Evolutionary conservation across 768 basidiomycete genomes (phyloP), one percentile per base, ranked within the genome.

Genomic region (Serendipita indica): DNA sequence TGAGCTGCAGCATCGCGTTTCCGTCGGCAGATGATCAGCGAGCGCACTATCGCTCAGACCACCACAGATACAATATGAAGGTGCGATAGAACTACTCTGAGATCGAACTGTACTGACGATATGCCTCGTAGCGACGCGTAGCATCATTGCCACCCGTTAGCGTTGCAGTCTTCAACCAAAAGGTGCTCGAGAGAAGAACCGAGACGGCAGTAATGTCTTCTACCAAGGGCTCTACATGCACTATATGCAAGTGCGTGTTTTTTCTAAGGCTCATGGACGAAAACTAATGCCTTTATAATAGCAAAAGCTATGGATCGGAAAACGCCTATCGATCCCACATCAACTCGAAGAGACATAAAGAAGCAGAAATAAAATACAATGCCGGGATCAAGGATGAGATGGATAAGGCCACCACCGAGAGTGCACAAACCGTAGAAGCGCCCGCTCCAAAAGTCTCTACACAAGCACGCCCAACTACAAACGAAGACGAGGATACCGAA

Each of bases 21-120:
- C 69, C 75, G 39, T 77, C 83, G 12, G 81, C 91, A 18, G 83
- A 85, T 57, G 85, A 89, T 37, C 94, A 98, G 70, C 78, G 94
- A 60, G 72, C 73, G 0, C 96, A 99, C 68, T 97, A 94, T 70
- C 81, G 82, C 62, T 89, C 89, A 25, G 96, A 99, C 70, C 86
- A 88, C 69, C 96, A 99, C 73, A 77, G 92, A 57, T 99, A 99
- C 72, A 99, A 99, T 68, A 90, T 97, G 83, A 94, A 94, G 66
- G 69, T 73, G 16, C 60, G 67, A 20, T 5, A 33, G 20, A 28
- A 45, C 12, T 45, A 4, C 33, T 54, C 32, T 49, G 37, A 57
- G 14, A n/a, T 33, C 39, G 33, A 28, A 1, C n/a, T 33, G 14
- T n/a, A 18, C 37, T 41, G 12, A 57, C 33, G 16, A 61, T 25